Percentiles rank a stretch among this genome's conserved stretches.
phyloP scores from a whole-genome alignment of 1,284 basidiomycete species.

The Fomitopsis pinicola region DNA sequence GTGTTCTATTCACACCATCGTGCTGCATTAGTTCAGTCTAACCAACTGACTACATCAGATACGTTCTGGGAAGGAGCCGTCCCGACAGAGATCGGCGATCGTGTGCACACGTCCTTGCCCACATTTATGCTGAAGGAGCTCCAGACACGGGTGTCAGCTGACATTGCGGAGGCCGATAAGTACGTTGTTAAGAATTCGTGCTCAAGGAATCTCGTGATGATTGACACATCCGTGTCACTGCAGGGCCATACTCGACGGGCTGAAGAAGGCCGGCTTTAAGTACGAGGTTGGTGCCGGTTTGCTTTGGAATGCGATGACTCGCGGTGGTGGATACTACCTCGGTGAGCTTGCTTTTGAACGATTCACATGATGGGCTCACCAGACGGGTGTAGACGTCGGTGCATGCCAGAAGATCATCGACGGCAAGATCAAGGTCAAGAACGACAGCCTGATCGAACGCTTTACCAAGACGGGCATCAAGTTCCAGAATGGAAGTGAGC shows the following conservation, averaged over 20 bases:
- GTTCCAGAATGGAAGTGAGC: conserved; percentile 62
- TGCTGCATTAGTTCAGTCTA: no score
- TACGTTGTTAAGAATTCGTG: conserved; percentile 9
- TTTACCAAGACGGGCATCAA: conserved; percentile 54
- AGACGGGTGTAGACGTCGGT: conserved; percentile 45
- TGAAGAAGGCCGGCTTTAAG: conserved; percentile 58
- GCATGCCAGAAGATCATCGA: conserved; percentile 62
- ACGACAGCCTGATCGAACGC: conserved; percentile 48
- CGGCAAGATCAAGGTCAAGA: conserved; percentile 73
- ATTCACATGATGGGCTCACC: conserved; percentile 37
- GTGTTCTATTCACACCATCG: conserved; percentile 6
- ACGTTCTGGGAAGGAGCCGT: conserved; percentile 46
- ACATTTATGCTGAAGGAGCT: conserved; percentile 41
- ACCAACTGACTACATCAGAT: neutral
- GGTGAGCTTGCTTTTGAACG: conserved; percentile 21
- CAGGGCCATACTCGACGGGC: conserved; percentile 51
- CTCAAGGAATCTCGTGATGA: conserved; percentile 11
- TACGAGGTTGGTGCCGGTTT: conserved; percentile 50
- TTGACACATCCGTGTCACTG: conserved; percentile 14
- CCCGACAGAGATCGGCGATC: conserved; percentile 46
- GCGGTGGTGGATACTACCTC: conserved; percentile 41
- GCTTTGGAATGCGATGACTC: conserved; percentile 34
- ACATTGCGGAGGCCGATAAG: conserved; percentile 52
- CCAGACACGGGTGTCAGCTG: conserved; percentile 39
- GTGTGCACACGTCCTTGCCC: conserved; percentile 47